Conservation (phyloP, 148 eudicot genomes). For the Cornus suecica region DNA sequence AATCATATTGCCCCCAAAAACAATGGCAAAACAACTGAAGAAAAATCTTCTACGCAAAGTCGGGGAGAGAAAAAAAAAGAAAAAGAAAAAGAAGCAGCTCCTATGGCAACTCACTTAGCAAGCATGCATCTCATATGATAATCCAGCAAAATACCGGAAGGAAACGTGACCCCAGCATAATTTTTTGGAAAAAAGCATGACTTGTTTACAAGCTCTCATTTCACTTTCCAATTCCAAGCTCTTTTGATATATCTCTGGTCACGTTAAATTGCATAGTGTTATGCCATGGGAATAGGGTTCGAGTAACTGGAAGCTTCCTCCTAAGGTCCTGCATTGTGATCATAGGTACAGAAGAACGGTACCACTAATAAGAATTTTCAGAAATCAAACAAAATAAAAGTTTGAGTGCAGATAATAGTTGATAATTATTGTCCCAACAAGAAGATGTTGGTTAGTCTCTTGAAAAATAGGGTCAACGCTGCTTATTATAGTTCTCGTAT, state of each 20-base stretch:
- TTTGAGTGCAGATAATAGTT: neutral
- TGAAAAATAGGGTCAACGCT: too few species aligned
- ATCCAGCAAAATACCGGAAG: neutral
- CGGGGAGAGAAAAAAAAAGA: too few species aligned
- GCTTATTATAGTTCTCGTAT: neutral
- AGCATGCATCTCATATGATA: neutral
- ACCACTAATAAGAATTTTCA: neutral
- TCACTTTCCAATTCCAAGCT: constrained; percentile 54
- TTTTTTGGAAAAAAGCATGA: neutral
- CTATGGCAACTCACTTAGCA: neutral
- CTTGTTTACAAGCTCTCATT: constrained; percentile 9
- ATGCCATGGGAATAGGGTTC: constrained; percentile 92
- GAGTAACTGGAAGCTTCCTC: constrained; percentile 88
- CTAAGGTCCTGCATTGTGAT: constrained; percentile 66
- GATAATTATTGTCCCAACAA: too few species aligned
- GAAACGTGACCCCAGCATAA: neutral
- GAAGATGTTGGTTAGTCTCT: neutral
- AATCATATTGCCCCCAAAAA: too few species aligned
- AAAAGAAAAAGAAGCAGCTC: neutral
- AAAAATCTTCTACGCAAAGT: too few species aligned
- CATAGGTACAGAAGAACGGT: neutral
- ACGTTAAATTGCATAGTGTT: constrained; percentile 79
- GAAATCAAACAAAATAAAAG: neutral
- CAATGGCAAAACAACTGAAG: too few species aligned
- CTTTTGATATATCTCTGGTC: constrained; percentile 62